These are phyloP conservation scores for Globisporangium paddicum DNA, from an alignment of 352 stramenopile species.

Conservation along the genomic window DNA sequence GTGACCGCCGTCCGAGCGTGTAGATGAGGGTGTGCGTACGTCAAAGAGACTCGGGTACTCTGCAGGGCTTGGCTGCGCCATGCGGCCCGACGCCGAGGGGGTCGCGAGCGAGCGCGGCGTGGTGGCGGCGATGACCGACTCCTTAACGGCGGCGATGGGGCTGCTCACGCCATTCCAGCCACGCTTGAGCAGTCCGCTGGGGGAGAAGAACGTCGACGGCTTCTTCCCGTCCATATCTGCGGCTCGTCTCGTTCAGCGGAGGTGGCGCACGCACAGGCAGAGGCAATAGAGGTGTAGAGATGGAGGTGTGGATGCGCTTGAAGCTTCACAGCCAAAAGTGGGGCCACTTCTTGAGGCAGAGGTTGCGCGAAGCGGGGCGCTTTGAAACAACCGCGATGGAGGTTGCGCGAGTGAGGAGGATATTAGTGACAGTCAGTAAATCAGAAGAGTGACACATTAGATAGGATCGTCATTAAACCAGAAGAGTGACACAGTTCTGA, in stretches of 20 bases:
- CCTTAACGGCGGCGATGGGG: constrained; percentile 57
- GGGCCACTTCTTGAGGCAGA: constrained; percentile 8
- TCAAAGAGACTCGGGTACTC: constrained; percentile 79
- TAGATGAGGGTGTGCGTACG: constrained; percentile 42
- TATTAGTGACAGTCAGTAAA: background rate
- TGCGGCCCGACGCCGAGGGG: constrained; percentile 26
- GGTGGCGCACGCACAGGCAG: background rate
- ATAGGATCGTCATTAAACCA: too few species aligned
- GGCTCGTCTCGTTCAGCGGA: background rate
- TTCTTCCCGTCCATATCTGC: constrained; percentile 32
- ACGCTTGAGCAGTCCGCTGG: constrained; percentile 53
- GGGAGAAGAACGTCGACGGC: constrained; percentile 38
- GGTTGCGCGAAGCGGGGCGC: constrained; percentile 12
- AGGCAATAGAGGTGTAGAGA: too few species aligned
- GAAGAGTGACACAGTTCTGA: too few species aligned
- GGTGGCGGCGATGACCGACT: constrained; percentile 41
- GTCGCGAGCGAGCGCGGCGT: constrained; percentile 37
- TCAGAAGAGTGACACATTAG: background rate
- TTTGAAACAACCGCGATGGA: constrained; percentile 8
- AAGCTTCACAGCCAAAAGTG: constrained; percentile 1
- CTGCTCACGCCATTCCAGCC: constrained; percentile 63
- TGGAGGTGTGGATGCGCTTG: too few species aligned
- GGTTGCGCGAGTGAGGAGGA: background rate
- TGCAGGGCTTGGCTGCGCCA: constrained; percentile 35
- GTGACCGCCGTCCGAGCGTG: constrained; percentile 24